These are phyloP conservation scores for Dioscorea dumetorum DNA, from an alignment of 106 monocot genomes.

Conservation along the genomic window DNA sequence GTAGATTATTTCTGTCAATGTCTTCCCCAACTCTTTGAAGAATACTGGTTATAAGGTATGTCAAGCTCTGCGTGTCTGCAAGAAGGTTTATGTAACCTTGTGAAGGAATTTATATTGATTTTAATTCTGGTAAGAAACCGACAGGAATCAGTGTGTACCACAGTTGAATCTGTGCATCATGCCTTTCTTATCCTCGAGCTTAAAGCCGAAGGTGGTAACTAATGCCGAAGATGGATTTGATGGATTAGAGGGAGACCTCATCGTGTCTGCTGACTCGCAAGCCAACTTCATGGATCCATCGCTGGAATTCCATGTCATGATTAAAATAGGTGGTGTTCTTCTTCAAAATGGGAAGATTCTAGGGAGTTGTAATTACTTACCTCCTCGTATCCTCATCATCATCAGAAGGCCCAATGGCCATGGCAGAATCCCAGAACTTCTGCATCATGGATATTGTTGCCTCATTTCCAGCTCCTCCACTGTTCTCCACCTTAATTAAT, in stretches of 20 bases:
- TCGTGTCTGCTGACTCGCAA: conserved; percentile 47
- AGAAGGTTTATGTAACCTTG: background rate
- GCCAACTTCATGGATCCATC: conserved; percentile 54
- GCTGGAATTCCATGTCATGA: conserved; percentile 20
- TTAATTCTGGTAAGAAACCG: background rate
- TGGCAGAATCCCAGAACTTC: conserved; percentile 94
- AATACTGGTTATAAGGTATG: conserved; percentile 8
- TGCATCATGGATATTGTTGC: conserved; percentile 73
- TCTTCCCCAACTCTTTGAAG: conserved; percentile 3
- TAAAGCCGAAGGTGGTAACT: conserved; percentile 57
- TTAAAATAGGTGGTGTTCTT: too few species aligned
- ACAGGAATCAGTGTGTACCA: conserved; percentile 25
- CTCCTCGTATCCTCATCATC: conserved; percentile 68
- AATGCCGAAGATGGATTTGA: conserved; percentile 30
- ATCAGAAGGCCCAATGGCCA: conserved; percentile 60
- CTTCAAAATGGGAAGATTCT: too few species aligned
- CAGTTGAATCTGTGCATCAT: conserved; percentile 89
- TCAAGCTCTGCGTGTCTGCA: conserved; percentile 9
- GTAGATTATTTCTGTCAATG: conserved; percentile 6
- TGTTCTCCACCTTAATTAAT: conserved; percentile 57
- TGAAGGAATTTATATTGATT: too few species aligned
- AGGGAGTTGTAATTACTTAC: conserved; percentile 4
- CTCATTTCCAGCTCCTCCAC: conserved; percentile 53
- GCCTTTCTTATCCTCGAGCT: conserved; percentile 76
- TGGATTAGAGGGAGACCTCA: conserved; percentile 33